Evolutionary conservation across 169 alveolate species (phyloP).

Genomic region (Perkinsus chesapeaki): DNA sequence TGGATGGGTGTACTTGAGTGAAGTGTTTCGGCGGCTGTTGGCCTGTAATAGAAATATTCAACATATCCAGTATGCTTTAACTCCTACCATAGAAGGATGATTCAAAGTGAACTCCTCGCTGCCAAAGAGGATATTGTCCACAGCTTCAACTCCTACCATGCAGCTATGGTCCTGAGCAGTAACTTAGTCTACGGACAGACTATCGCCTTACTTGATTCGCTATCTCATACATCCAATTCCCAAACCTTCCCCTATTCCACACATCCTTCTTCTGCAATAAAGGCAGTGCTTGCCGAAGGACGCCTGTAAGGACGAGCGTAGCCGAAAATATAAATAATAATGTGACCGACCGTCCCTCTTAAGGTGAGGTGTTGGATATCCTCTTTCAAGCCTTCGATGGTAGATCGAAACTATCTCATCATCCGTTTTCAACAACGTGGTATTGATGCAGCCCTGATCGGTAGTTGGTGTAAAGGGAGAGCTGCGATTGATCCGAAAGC

Average conservation of each 20-base stretch:
- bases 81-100: not conserved
- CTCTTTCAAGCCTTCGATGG: slow-evolving; percentile 7
- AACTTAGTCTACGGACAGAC: not conserved
- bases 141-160: not conserved
- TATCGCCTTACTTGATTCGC: not conserved
- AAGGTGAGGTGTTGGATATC: slow-evolving; percentile 12
- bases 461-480: not conserved
- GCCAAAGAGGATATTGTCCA: not conserved
- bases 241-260: slow-evolving; percentile 13
- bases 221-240: slow-evolving; percentile 15
- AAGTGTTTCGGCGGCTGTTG: not conserved
- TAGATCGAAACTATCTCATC: slow-evolving; percentile 6
- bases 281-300: not conserved
- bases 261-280: not conserved
- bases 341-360: not conserved
- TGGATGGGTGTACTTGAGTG: not conserved
- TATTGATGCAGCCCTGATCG: not conserved
- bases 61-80: not conserved
- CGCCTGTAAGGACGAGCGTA: not conserved
- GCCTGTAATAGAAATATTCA: not conserved
- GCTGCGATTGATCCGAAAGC: not conserved
- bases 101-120: not conserved
- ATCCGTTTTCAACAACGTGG: not conserved
- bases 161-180: not conserved
- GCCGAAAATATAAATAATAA: too few relatives aligned